Evolutionary conservation across 176 grass and related monocot genomes (phyloP).

Genomic region (Saccharum spontaneum): DNA sequence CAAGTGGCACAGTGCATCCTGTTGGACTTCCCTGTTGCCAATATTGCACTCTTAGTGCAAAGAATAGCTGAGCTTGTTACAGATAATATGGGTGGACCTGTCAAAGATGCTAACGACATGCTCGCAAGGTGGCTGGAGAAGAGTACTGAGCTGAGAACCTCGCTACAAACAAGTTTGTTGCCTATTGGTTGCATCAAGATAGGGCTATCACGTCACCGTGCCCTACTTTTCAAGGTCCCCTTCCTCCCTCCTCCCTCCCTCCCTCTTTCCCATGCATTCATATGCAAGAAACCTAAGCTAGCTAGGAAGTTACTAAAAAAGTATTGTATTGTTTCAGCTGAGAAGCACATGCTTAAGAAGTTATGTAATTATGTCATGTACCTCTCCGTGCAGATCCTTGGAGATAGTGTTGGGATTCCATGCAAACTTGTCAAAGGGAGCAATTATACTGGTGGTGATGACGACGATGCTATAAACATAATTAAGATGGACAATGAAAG

Average conservation of each 20-base stretch:
- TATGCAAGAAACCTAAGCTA: neutral
- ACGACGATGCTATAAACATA: constrained; percentile 99
- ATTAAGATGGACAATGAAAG: constrained; percentile 94
- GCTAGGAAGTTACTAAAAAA: neutral
- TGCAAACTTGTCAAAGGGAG: constrained; percentile 99
- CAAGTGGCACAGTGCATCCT: constrained; percentile 93
- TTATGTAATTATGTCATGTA: neutral
- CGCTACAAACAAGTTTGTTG: constrained; percentile 88
- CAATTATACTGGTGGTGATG: constrained; percentile 93
- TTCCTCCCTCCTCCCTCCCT: neutral
- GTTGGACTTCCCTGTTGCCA: constrained; percentile 74
- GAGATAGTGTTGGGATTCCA: constrained; percentile 90
- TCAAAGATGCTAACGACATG: constrained; percentile 91
- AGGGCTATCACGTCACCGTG: constrained; percentile 87
- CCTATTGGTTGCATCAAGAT: constrained; percentile 96
- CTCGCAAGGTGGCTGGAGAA: constrained; percentile 78
- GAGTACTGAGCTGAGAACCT: constrained; percentile 84
- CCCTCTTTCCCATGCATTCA: neutral
- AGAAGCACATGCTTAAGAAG: constrained; percentile 21
- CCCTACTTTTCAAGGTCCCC: constrained; percentile 93
- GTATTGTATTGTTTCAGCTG: neutral
- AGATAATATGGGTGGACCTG: constrained; percentile 91
- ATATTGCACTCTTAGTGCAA: constrained; percentile 75
- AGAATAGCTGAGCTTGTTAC: constrained; percentile 95
- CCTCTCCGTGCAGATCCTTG: constrained; percentile 74